Evolutionary conservation across 805 yeast species (phyloP).

Genomic region (Alloascoidea hylecoeti): DNA sequence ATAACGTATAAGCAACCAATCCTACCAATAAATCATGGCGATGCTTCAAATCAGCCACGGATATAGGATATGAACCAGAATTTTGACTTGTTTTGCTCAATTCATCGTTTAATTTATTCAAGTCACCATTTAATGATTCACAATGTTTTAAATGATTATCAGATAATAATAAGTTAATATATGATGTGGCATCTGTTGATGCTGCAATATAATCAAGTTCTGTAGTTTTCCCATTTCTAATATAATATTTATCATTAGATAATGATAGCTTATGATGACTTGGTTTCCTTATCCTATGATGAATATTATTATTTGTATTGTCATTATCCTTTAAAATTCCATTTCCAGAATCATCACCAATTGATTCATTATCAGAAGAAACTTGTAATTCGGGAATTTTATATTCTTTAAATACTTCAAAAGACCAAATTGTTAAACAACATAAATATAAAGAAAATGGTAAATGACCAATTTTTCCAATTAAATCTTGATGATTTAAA

Average conservation of each 20-base stretch:
- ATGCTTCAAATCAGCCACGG: not conserved
- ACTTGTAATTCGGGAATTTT: not conserved
- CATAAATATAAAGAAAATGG: not conserved
- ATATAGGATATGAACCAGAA: no score
- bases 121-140: not conserved
- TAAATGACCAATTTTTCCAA: not conserved
- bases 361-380: not conserved
- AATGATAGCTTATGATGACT: not conserved
- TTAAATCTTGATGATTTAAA: not conserved
- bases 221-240: conserved; percentile 1
- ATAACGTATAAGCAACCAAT: not conserved
- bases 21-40: not conserved
- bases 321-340: no score
- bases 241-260: not conserved
- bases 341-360: not conserved
- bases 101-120: not conserved
- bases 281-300: no score
- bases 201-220: not conserved
- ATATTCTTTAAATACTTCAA: not conserved
- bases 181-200: not conserved
- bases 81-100: not conserved
- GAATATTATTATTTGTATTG: no score
- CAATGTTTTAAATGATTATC: not conserved
- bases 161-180: not conserved
- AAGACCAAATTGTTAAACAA: not conserved